A percentile compares a stretch with the other conserved stretches of the same genome.
Evolutionary conservation across 140 eudicot genomes (phyloP).

Genomic region (Senecio squalidus): DNA sequence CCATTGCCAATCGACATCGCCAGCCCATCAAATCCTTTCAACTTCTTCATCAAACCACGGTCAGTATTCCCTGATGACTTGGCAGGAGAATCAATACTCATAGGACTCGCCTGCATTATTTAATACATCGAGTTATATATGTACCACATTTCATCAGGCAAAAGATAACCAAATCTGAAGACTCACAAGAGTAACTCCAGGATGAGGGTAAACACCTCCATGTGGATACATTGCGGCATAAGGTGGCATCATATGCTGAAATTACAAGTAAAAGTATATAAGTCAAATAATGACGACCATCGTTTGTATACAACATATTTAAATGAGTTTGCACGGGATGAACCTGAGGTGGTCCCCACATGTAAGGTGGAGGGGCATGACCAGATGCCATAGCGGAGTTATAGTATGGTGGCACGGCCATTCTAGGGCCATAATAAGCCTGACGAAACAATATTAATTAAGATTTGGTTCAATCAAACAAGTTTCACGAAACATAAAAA

Average conservation of each 20-base stretch:
- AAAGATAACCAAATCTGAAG: neutral
- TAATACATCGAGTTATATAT: slow-evolving; percentile 9
- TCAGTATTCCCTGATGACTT: slow-evolving; percentile 74
- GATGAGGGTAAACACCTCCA: slow-evolving; percentile 95
- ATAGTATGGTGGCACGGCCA: slow-evolving; percentile 72
- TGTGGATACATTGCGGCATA: slow-evolving; percentile 92
- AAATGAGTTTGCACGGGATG: neutral
- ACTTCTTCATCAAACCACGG: slow-evolving; percentile 63
- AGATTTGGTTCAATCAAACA: neutral
- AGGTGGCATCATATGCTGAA: slow-evolving; percentile 91
- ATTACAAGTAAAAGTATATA: neutral
- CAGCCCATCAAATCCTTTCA: slow-evolving; percentile 83
- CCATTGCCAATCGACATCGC: slow-evolving; percentile 87
- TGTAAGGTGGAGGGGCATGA: slow-evolving; percentile 78
- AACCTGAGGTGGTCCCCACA: slow-evolving; percentile 99
- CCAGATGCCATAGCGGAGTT: slow-evolving; percentile 78
- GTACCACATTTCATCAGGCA: neutral
- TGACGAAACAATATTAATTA: slow-evolving; percentile 16
- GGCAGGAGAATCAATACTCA: slow-evolving; percentile 70
- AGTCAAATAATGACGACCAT: neutral
- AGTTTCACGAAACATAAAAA: neutral
- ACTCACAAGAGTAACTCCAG: slow-evolving; percentile 84
- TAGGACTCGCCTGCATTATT: slow-evolving; percentile 51
- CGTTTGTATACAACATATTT: neutral
- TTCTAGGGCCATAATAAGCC: slow-evolving; percentile 95